Evolutionary conservation across 306 rosid species (phyloP).

Genomic region (Inga leiocalycina): DNA sequence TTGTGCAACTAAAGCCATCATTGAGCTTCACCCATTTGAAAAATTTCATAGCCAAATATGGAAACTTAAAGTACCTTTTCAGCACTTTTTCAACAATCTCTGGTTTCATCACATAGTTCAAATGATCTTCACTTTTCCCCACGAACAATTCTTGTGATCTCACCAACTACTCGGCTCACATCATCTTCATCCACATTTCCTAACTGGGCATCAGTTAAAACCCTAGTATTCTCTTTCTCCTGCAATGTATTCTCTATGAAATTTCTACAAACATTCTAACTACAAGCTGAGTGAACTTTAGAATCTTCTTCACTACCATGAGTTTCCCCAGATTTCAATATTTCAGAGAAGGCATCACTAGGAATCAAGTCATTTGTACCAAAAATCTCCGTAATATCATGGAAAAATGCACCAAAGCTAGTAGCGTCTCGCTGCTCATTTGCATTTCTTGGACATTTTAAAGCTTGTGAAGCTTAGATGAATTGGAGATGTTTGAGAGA

Average conservation of each 20-base stretch:
- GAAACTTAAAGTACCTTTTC: constrained; percentile 86
- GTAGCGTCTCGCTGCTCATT: constrained; percentile 9
- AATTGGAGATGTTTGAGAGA: constrained; percentile 29
- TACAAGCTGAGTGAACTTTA: constrained; percentile 34
- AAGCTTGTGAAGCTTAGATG: constrained; percentile 26
- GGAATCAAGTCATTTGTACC: constrained; percentile 44
- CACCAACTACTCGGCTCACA: constrained; percentile 59
- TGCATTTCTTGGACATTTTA: constrained; percentile 7
- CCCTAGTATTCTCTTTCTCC: constrained; percentile 29
- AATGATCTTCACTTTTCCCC: too few relatives aligned
- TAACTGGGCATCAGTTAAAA: constrained; percentile 39
- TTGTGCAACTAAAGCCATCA: constrained; percentile 57
- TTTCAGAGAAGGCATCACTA: constrained; percentile 43
- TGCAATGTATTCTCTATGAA: constrained; percentile 28
- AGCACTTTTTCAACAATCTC: constrained; percentile 73
- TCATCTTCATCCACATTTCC: constrained; percentile 46
- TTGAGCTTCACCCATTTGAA: constrained; percentile 70
- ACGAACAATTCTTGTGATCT: constrained; percentile 53
- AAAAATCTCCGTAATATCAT: constrained; percentile 71
- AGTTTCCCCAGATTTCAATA: constrained; percentile 33
- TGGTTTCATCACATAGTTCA: too few relatives aligned
- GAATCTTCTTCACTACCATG: not conserved
- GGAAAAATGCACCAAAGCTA: constrained; percentile 41
- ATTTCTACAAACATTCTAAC: constrained; percentile 56
- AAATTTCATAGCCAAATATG: constrained; percentile 64